Evolutionary conservation across 2,329 filamentous ascomycete genomes (phyloP).

Genomic region (Apiospora kogelbergensis): DNA sequence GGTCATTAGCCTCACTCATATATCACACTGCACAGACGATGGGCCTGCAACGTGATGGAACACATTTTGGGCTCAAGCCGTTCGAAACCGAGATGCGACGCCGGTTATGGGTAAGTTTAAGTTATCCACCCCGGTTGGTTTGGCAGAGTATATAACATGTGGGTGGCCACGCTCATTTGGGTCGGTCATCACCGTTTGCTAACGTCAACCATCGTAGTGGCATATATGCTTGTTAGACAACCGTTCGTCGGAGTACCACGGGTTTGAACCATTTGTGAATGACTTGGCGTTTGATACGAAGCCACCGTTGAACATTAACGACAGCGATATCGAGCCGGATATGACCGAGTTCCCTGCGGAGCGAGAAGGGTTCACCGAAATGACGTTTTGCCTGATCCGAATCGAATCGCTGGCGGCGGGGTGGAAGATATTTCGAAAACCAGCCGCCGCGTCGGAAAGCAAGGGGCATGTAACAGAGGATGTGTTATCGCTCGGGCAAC

Average conservation of each 20-base stretch:
- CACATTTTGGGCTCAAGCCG: conserved; percentile 8
- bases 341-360: background rate
- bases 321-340: background rate
- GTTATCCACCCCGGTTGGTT: too few relatives aligned
- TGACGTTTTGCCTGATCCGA: conserved; percentile 10
- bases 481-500: background rate
- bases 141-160: background rate
- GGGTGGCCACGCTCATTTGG: too few relatives aligned
- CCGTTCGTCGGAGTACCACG: conserved; percentile 6
- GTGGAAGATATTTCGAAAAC: background rate
- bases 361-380: background rate
- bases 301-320: conserved; percentile 7
- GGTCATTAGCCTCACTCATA: conserved; percentile 2
- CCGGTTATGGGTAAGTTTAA: background rate
- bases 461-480: background rate
- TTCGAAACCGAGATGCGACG: conserved; percentile 7
- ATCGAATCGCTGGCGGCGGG: background rate
- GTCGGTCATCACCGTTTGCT: background rate
- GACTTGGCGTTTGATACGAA: background rate
- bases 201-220: background rate
- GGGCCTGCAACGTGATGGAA: conserved; percentile 11
- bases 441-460: background rate
- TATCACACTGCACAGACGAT: background rate
- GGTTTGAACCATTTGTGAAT: background rate
- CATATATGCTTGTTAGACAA: conserved; percentile 8